A percentile compares a stretch with the other conserved stretches of the same genome.
Conservation (phyloP, 2,329 filamentous ascomycete species). For the Trichoderma sp. region DNA sequence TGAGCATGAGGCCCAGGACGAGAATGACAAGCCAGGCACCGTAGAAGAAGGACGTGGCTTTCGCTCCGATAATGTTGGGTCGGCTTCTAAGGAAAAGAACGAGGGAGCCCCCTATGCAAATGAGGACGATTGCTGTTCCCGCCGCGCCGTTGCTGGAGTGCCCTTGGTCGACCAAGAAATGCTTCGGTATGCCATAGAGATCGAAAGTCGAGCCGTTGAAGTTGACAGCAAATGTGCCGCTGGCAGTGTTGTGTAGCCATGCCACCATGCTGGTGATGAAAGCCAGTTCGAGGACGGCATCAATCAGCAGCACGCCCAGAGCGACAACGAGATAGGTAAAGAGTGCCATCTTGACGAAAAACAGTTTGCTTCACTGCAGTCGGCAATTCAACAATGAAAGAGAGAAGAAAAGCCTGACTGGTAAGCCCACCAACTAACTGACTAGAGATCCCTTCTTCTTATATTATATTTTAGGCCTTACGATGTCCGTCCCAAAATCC, state of each 20-base stretch:
- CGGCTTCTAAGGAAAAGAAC: conserved; percentile 26
- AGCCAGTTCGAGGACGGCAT: conserved; percentile 30
- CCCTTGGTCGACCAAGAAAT: conserved; percentile 30
- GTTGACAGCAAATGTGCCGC: conserved; percentile 25
- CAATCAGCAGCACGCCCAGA: conserved; percentile 30
- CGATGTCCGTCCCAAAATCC: neutral
- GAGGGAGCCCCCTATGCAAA: conserved; percentile 29
- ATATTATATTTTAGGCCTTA: neutral
- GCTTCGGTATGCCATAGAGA: conserved; percentile 27
- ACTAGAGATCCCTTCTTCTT: neutral
- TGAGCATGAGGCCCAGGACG: conserved; percentile 26
- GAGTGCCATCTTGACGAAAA: conserved; percentile 3
- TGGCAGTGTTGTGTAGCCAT: conserved; percentile 29
- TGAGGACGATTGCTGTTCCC: conserved; percentile 29
- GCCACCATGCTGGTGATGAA: conserved; percentile 31
- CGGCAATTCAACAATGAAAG: neutral
- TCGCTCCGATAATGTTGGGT: conserved; percentile 12
- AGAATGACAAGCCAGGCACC: conserved; percentile 27
- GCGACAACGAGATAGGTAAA: conserved; percentile 24
- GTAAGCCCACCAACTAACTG: neutral
- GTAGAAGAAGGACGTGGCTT: conserved; percentile 24
- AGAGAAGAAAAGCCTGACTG: neutral
- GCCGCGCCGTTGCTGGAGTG: conserved; percentile 32
- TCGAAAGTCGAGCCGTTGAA: conserved; percentile 19
- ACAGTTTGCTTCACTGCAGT: neutral